Percentiles rank a stretch among this genome's conserved stretches.
These are phyloP conservation scores for Zelopaecilomyces penicillatus DNA, from an alignment of 2,329 filamentous ascomycete genomes.

Conservation along the genomic window DNA sequence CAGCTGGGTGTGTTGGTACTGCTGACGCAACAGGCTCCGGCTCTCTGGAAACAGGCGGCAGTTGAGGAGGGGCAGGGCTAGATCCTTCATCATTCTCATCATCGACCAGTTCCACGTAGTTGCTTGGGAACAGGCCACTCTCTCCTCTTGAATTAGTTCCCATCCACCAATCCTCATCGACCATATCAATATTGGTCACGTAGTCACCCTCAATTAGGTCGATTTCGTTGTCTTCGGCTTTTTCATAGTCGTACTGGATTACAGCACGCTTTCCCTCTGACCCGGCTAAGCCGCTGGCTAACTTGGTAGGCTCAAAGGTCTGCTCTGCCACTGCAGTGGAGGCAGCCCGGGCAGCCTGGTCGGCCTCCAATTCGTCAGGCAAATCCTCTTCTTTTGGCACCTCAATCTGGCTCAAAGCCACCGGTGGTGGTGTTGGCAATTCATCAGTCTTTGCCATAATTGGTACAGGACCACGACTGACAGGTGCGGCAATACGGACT, in stretches of 20 bases:
- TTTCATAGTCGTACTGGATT: constrained; percentile 92
- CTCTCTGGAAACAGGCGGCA: constrained; percentile 18
- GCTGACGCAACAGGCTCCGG: constrained; percentile 26
- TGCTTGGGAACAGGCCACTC: constrained; percentile 87
- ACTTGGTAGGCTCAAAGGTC: constrained; percentile 21
- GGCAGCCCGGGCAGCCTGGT: constrained; percentile 51
- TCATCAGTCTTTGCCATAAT: constrained; percentile 42
- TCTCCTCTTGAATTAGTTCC: constrained; percentile 81
- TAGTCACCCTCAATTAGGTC: constrained; percentile 82
- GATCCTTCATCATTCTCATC: constrained; percentile 39
- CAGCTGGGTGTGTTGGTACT: constrained; percentile 23
- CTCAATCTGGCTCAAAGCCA: constrained; percentile 58
- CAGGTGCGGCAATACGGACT: constrained; percentile 77
- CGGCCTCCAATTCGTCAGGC: constrained; percentile 53
- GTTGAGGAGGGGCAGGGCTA: constrained; percentile 21
- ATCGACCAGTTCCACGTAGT: constrained; percentile 84
- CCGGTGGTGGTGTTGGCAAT: constrained; percentile 44
- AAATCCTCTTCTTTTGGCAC: constrained; percentile 58
- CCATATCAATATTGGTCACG: constrained; percentile 90
- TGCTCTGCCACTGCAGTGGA: constrained; percentile 46
- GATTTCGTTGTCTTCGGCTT: constrained; percentile 94
- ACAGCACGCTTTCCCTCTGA: constrained; percentile 61
- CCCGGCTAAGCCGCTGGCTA: constrained; percentile 20
- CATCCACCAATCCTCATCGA: constrained; percentile 99
- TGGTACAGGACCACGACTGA: constrained; percentile 54